Evolutionary conservation across 352 stramenopile genomes (phyloP), one percentile per base, ranked within the genome.

Genomic region (Pythium phragmiticola): DNA sequence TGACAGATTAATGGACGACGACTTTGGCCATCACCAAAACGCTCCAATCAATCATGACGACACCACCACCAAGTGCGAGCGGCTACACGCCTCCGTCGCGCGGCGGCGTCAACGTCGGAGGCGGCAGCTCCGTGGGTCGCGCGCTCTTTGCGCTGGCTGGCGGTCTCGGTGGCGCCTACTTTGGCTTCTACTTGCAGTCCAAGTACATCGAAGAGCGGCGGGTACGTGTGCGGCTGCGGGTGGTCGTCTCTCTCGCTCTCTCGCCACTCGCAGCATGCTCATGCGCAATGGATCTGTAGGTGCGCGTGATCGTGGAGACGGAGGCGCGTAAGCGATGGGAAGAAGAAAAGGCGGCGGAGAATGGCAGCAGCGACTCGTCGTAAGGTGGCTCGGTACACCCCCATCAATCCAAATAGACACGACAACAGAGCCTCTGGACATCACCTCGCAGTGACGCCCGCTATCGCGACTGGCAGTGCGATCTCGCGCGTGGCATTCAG

Each of bases 161-260:
- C 39, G 82, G 84, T 50, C 70, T 93, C 34, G 77, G 72, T 13
- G 84, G 84, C 9, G 84, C 84, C 28, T 93, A 93, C 68, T 82
- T 80, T 37, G 84, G 84, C 36, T 93, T 93, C 36, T 93, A 92
- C 52, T 66, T 93, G 63, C 84, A 93, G 73, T 88, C 73, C 68
- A 93, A 92, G 65, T 90, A 85, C 62, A 82, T 93, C 45, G 84
- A 93, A 71, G 82, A 93, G 66, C 77, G 80, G 62, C 77, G 79
- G 41, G 84, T 91, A 72, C 28, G 65, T 42, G 3, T 46, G 39
- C 7, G 4, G 16, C 4, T 34, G 13, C 6, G 23, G 34, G 0
- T n/a, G n/a, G 7, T 57, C 4, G 13, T 50, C 26, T 30, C 26
- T 30, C 26, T 30, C 26, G 26, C 26, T 30, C 26, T 30, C 26